Conservation (phyloP, 73 alveolate genomes). For the Uronychia binucleata region DNA sequence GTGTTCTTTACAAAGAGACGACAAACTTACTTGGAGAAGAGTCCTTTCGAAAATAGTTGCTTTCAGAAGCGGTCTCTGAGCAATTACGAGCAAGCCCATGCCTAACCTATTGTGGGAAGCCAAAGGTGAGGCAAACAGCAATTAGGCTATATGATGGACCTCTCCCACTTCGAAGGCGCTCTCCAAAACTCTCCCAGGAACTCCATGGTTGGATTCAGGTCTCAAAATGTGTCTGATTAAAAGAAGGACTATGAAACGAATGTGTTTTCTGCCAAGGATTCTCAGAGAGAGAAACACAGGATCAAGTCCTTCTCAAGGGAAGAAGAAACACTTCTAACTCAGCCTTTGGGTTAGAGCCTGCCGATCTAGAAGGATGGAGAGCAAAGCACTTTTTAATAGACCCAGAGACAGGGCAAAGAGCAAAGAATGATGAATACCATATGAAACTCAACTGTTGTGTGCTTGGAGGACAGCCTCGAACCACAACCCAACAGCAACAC, state of each 20-base stretch:
- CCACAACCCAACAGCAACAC: no score
- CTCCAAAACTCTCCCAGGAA: not conserved
- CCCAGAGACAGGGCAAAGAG: not conserved
- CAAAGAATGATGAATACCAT: not conserved
- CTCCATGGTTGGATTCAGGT: not conserved
- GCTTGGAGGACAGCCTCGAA: not conserved
- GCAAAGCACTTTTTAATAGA: no score
- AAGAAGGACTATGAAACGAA: no score
- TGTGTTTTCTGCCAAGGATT: no score
- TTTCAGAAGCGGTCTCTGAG: not conserved
- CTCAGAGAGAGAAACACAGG: no score
- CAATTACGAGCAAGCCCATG: not conserved
- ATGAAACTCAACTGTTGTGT: not conserved
- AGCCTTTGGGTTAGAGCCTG: no score
- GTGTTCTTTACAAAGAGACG: not conserved
- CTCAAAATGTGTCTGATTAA: no score
- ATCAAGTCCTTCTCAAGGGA: no score
- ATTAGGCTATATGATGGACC: not conserved
- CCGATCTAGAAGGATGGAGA: no score
- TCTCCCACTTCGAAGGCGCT: not conserved
- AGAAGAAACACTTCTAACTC: no score
- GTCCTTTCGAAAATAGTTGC: not conserved
- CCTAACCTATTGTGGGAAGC: not conserved
- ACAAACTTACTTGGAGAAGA: not conserved
- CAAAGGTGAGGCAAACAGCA: not conserved